Conservation (phyloP, 768 basidiomycete genomes). For the Leccinum subtestaceum region DNA sequence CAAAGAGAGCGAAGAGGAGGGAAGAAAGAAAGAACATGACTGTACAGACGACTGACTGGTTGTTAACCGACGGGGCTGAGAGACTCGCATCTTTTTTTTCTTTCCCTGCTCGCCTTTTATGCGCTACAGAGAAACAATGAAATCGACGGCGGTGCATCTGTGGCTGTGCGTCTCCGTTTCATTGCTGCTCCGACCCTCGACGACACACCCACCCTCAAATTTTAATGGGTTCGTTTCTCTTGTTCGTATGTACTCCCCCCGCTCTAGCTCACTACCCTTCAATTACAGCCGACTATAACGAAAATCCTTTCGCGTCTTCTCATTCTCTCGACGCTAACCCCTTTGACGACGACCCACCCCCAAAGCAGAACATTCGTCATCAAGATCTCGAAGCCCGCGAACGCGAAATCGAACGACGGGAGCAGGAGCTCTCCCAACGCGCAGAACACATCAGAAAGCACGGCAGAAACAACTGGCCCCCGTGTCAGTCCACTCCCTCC, state of each 20-base stretch:
- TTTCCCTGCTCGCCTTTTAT: not conserved
- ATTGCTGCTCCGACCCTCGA: not conserved
- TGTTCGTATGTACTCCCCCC: not conserved
- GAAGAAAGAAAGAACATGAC: conserved; percentile 33
- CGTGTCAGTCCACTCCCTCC: conserved; percentile 51
- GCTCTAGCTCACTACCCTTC: conserved; percentile 3
- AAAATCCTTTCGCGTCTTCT: conserved; percentile 84
- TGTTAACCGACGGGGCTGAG: not conserved
- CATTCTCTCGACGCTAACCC: conserved; percentile 86
- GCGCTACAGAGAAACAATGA: not conserved
- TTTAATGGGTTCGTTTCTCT: conserved; percentile 25
- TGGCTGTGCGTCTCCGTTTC: not conserved
- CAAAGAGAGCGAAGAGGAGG: conserved; percentile 50
- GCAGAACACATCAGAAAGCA: conserved; percentile 67
- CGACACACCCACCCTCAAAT: conserved; percentile 2
- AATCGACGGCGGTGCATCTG: not conserved
- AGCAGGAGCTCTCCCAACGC: conserved; percentile 67
- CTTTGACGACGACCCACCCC: conserved; percentile 75
- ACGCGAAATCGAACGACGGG: conserved; percentile 75
- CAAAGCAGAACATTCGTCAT: conserved; percentile 40
- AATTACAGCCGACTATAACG: conserved; percentile 34
- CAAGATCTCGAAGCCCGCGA: conserved; percentile 78
- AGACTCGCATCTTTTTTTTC: not conserved
- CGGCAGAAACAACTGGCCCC: conserved; percentile 93
- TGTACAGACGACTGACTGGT: not conserved